phyloP scores from a whole-genome alignment of 805 yeast species.

The Starmerella bombi region DNA sequence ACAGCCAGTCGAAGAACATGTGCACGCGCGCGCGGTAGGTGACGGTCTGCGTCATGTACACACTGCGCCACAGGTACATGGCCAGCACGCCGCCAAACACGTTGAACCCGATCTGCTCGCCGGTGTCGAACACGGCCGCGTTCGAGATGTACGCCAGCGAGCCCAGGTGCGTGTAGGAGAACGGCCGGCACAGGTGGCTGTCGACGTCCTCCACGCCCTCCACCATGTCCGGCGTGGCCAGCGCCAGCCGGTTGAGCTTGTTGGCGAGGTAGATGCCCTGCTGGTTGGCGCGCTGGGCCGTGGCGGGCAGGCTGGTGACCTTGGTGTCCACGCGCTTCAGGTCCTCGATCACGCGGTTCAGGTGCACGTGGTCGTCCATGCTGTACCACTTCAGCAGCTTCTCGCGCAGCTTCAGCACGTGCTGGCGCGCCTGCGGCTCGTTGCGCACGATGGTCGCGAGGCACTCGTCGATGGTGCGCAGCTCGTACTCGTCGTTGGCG shows the following conservation, averaged over 20 bases:
- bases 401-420: conserved; percentile 18
- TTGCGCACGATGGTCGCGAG: conserved; percentile 14
- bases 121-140: conserved; percentile 59
- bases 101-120: conserved; percentile 34
- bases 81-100: conserved; percentile 54
- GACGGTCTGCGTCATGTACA: conserved; percentile 55
- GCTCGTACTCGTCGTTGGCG: conserved; percentile 20
- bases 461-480: conserved; percentile 11
- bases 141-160: conserved; percentile 58
- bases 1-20: conserved; percentile 55
- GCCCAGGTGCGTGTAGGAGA: conserved; percentile 51
- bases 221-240: conserved; percentile 9
- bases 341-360: conserved; percentile 39
- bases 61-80: conserved; percentile 63
- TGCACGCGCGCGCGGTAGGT: conserved; percentile 50
- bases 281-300: conserved; percentile 62
- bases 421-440: conserved; percentile 21
- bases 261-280: conserved; percentile 56
- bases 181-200: conserved; percentile 42
- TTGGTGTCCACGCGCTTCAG: conserved; percentile 46
- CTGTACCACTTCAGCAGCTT: conserved; percentile 16
- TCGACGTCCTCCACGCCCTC: conserved; percentile 41
- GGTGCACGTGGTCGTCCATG: conserved; percentile 28
- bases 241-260: conserved; percentile 42
- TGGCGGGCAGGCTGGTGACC: conserved; percentile 57